These are phyloP conservation scores for Pleurotus djamor DNA, from an alignment of 768 basidiomycete genomes.

Conservation along the genomic window DNA sequence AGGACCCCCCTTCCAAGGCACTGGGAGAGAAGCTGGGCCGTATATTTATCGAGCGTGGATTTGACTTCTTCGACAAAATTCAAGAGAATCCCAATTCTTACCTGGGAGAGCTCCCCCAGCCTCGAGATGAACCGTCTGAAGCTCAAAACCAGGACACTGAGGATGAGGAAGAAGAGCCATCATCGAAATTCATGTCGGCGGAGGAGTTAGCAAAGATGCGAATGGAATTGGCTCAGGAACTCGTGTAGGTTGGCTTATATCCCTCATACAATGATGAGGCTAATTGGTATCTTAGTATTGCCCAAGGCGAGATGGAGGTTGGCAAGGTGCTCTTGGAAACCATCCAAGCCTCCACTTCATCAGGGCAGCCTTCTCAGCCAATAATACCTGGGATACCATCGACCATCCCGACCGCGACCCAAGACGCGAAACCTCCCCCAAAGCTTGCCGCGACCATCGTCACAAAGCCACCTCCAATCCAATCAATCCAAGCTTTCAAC, in stretches of 20 bases:
- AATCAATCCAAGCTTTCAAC: constrained; percentile 71
- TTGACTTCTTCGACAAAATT: constrained; percentile 65
- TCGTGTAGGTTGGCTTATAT: constrained; percentile 55
- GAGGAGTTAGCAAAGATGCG: constrained; percentile 78
- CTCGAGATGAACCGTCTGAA: constrained; percentile 13
- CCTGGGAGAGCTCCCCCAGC: constrained; percentile 9
- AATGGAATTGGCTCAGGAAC: constrained; percentile 63
- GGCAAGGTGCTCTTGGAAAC: constrained; percentile 69
- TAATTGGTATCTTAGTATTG: constrained; percentile 44
- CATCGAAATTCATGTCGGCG: constrained; percentile 56
- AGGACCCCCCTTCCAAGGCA: constrained; percentile 52
- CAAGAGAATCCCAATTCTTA: constrained; percentile 3
- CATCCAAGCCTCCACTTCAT: constrained; percentile 41
- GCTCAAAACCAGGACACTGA: constrained; percentile 22
- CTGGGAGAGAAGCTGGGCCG: constrained; percentile 67
- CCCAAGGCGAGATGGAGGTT: constrained; percentile 77
- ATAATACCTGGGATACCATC: constrained; percentile 14
- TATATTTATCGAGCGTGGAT: constrained; percentile 72
- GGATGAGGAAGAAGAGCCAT: constrained; percentile 24
- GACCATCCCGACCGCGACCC: constrained; percentile 11
- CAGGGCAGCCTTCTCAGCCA: constrained; percentile 12
- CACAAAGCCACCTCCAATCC: constrained; percentile 61
- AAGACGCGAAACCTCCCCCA: constrained; percentile 12
- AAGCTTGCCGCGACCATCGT: constrained; percentile 62
- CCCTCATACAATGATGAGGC: not conserved